Percentiles rank a stretch among this genome's conserved stretches.
Conservation (phyloP, 2,329 filamentous ascomycete species). For the Whalleya microplaca region DNA sequence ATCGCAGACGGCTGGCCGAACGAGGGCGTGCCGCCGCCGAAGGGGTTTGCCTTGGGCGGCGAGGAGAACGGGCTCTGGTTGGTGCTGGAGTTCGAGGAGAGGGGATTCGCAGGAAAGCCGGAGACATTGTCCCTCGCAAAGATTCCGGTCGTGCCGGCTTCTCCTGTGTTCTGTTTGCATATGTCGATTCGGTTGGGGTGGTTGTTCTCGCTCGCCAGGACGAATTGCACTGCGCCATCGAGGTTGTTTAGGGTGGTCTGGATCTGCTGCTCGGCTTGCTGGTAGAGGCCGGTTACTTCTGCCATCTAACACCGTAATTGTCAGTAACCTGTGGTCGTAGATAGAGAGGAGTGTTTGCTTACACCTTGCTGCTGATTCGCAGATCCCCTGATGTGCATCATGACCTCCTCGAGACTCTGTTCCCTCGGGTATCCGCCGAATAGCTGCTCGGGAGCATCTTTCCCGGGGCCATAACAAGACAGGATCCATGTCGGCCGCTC, state of each 20-base stretch:
- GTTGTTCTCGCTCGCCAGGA: conserved; percentile 66
- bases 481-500: conserved; percentile 84
- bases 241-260: conserved; percentile 70
- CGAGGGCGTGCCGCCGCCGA: conserved; percentile 19
- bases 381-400: conserved; percentile 67
- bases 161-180: conserved; percentile 50
- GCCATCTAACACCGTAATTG: conserved; percentile 50
- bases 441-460: conserved; percentile 77
- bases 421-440: conserved; percentile 81
- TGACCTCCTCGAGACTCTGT: conserved; percentile 86
- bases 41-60: conserved; percentile 37
- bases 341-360: conserved; percentile 33
- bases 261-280: conserved; percentile 71
- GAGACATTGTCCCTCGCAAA: conserved; percentile 44
- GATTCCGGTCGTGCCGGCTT: conserved; percentile 48
- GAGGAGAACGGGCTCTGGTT: conserved; percentile 47
- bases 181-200: conserved; percentile 78
- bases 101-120: conserved; percentile 30
- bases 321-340: conserved; percentile 3
- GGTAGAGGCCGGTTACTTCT: conserved; percentile 64
- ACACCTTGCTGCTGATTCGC: conserved; percentile 48
- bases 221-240: conserved; percentile 72
- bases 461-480: conserved; percentile 81
- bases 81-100: conserved; percentile 32
- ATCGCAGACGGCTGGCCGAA: conserved; percentile 43